A percentile compares a stretch with the other conserved stretches of the same genome.
Conservation (phyloP, 305 asterid species). For the Fraxinus angustifolia region DNA sequence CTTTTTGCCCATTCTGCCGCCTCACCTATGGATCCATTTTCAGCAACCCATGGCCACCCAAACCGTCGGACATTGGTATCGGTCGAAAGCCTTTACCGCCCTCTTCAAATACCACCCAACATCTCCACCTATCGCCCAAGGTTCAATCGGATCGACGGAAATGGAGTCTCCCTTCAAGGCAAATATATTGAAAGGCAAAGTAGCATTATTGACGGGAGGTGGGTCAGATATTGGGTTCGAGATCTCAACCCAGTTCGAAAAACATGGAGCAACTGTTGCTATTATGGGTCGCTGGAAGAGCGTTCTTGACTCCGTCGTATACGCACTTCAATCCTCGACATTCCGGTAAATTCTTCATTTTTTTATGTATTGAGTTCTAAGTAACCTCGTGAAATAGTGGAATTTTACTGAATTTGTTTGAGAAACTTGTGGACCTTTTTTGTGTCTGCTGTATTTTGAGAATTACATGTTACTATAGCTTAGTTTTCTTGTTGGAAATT, state of each 20-base stretch:
- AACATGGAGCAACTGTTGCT: conserved; percentile 84
- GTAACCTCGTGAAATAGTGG: not conserved
- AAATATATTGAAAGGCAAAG: too few species aligned
- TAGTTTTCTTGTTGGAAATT: not conserved
- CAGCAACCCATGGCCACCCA: too few species aligned
- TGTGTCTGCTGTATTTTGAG: not conserved
- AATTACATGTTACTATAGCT: not conserved
- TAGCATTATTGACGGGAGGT: too few species aligned
- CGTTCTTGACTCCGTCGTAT: conserved; percentile 68
- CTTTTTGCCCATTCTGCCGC: too few species aligned
- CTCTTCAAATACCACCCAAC: too few species aligned
- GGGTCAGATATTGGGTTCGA: conserved; percentile 45
- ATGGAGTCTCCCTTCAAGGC: too few species aligned
- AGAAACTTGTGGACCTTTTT: not conserved
- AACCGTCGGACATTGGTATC: too few species aligned
- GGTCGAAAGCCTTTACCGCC: too few species aligned
- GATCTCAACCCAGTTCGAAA: conserved; percentile 70
- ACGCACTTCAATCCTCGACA: conserved; percentile 61
- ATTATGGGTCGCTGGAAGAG: conserved; percentile 84
- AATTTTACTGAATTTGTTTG: not conserved
- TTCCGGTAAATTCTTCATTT: conserved; percentile 38
- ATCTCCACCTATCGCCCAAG: too few species aligned
- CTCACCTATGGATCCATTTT: too few species aligned
- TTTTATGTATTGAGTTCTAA: not conserved
- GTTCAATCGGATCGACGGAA: too few species aligned